Conservation (phyloP, 1,284 basidiomycete genomes). For the Ustilago shanxiensis region DNA sequence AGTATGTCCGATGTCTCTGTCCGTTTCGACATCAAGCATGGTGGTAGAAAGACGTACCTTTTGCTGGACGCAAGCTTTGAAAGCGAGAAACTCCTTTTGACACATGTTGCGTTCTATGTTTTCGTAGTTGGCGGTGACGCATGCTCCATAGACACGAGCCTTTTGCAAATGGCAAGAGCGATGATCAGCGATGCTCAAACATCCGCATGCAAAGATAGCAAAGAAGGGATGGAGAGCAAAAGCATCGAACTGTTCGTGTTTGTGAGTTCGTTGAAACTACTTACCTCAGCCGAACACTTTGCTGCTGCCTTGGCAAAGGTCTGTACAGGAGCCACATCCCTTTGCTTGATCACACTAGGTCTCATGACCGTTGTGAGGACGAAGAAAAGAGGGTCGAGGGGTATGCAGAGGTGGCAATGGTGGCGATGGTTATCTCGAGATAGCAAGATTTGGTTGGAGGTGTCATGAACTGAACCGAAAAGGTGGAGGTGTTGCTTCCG, state of each 20-base stretch:
- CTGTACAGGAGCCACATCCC: conserved; percentile 53
- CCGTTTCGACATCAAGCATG: background rate
- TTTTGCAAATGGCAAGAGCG: conserved; percentile 69
- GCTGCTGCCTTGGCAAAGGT: conserved; percentile 53
- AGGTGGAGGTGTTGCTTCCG: conserved; percentile 2
- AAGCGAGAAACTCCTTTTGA: conserved; percentile 81
- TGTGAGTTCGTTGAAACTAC: conserved; percentile 1
- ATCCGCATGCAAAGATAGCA: too few relatives aligned
- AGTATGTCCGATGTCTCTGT: background rate
- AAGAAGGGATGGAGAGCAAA: background rate
- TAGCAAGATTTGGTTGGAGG: background rate
- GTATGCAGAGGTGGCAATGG: background rate
- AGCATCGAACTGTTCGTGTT: too few relatives aligned
- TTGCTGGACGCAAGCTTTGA: conserved; percentile 79
- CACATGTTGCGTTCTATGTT: conserved; percentile 83
- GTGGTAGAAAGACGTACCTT: conserved; percentile 24
- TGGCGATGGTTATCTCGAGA: background rate
- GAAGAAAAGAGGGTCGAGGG: background rate
- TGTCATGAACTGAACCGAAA: background rate
- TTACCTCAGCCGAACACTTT: conserved; percentile 43
- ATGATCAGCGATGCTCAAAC: background rate
- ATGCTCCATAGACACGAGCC: conserved; percentile 82
- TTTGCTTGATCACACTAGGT: conserved; percentile 36
- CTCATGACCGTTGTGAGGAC: conserved; percentile 25
- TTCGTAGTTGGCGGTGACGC: conserved; percentile 80